Percentiles rank a stretch among this genome's conserved stretches.
phyloP scores from a whole-genome alignment of 2,329 filamentous ascomycete genomes.

The Microsporum audouinii region DNA sequence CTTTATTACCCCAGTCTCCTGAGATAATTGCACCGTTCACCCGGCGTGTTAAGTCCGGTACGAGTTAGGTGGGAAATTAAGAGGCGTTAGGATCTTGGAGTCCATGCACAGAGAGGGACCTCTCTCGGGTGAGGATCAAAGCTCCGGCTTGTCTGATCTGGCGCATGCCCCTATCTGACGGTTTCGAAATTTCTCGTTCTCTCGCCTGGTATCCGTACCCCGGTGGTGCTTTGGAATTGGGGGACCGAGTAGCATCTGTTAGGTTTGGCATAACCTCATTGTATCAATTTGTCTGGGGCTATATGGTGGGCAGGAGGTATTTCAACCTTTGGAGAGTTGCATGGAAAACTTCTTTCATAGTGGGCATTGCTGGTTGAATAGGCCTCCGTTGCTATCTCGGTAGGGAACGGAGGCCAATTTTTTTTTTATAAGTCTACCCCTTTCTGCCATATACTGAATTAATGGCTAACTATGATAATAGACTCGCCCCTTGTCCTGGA shows the following conservation, averaged over 20 bases:
- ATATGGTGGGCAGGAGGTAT: not conserved
- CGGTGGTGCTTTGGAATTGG: not conserved
- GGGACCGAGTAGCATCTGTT: not conserved
- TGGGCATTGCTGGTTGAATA: not conserved
- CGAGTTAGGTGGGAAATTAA: not conserved
- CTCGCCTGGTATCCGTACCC: constrained; percentile 7
- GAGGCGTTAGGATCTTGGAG: not conserved
- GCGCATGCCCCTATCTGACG: constrained; percentile 18
- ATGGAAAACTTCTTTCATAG: not conserved
- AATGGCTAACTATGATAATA: constrained; percentile 21
- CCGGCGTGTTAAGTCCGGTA: not conserved
- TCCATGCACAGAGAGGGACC: constrained; percentile 46
- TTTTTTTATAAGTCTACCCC: constrained; percentile 31
- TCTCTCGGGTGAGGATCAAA: constrained; percentile 91
- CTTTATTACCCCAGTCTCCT: not conserved
- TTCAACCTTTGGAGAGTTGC: not conserved
- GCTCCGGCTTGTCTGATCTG: constrained; percentile 70
- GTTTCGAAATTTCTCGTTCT: constrained; percentile 9
- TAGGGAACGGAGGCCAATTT: constrained; percentile 19
- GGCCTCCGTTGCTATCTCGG: constrained; percentile 13
- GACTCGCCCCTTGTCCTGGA: not conserved
- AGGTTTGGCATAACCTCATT: not conserved
- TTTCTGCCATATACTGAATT: constrained; percentile 7
- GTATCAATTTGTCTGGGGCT: not conserved
- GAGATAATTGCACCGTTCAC: not conserved